Evolutionary conservation across 352 stramenopile species (phyloP), one percentile per base, ranked within the genome.

Genomic region (Blastocystis sp.): DNA sequence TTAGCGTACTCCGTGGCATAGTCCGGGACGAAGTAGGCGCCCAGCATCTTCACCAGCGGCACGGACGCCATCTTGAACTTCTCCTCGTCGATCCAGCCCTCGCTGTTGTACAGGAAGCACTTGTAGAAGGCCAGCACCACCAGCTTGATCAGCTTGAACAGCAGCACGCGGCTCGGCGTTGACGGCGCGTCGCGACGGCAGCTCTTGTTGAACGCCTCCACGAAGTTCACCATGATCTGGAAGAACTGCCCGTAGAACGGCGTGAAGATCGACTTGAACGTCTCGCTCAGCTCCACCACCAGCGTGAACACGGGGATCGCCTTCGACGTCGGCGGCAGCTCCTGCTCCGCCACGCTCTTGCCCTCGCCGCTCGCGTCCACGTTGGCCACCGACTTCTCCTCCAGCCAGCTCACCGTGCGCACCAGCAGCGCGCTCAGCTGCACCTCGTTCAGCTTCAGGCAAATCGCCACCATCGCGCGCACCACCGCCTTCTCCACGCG

Each of bases 241-340:
- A 84, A 84, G 53, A 84, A 84, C 48, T 84, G 74, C 40, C 74
- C 74, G 48, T 48, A 84, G 41, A 67, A 84, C 28, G 45, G 23
- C 23, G 74, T 84, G 61, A 84, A 84, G 61, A 84, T 84, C 4
- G 74, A 84, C 61, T 84, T 84, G 56, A 84, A 69, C 11, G 48
- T 84, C 10, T 28, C 45, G 1, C 48, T 56, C 53, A 84, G 61
- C 45, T 84, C 74, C 2, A 43, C 21, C 38, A 84, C 74, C 28
- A 84, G 28, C 41, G 52, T 17, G 52, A 76, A 88, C 43, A 88
- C 62, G 3, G 78, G 45, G 43, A 88, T 88, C 43, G 64, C 64
- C 38, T 77, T 88, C 23, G 45, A 23, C 23, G 52, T 34, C 21
- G 78, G 62, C 14, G 78, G 78, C 62, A 88, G 52, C 19, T 48